phyloP scores from a whole-genome alignment of 805 yeast genomes.

The Saturnispora saitoi region DNA sequence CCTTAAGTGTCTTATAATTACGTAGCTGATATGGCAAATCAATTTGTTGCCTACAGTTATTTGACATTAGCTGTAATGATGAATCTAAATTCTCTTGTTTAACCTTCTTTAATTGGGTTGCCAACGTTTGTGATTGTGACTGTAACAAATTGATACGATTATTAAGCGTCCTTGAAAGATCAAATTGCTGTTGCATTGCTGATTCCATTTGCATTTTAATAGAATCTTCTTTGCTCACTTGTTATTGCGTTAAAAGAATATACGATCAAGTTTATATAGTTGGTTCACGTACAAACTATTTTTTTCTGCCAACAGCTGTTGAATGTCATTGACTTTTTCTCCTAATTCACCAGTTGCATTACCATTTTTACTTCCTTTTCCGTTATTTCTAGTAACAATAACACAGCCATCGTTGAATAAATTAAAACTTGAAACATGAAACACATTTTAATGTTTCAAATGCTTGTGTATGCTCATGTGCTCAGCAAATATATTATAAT shows the following conservation, averaged over 20 bases:
- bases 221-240: background rate
- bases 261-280: background rate
- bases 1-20: constrained; percentile 34
- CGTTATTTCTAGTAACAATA: background rate
- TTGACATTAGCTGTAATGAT: constrained; percentile 19
- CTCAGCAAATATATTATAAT: background rate
- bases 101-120: constrained; percentile 21
- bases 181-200: constrained; percentile 20
- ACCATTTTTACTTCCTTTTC: background rate
- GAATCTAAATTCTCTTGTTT: constrained; percentile 25
- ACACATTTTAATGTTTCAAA: background rate
- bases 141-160: constrained; percentile 20
- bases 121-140: constrained; percentile 20
- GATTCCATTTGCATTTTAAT: constrained; percentile 9
- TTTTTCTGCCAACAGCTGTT: background rate
- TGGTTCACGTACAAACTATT: background rate
- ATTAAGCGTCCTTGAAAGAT: constrained; percentile 17
- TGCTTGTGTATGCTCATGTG: background rate
- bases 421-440: background rate
- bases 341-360: background rate
- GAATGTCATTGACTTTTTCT: too few species aligned
- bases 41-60: constrained; percentile 16
- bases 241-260: background rate
- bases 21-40: constrained; percentile 11
- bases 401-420: background rate